Percentiles rank a stretch among this genome's conserved stretches.
These are phyloP conservation scores for Achaetomium macrosporum DNA, from an alignment of 2,329 filamentous ascomycete species.

Conservation along the genomic window DNA sequence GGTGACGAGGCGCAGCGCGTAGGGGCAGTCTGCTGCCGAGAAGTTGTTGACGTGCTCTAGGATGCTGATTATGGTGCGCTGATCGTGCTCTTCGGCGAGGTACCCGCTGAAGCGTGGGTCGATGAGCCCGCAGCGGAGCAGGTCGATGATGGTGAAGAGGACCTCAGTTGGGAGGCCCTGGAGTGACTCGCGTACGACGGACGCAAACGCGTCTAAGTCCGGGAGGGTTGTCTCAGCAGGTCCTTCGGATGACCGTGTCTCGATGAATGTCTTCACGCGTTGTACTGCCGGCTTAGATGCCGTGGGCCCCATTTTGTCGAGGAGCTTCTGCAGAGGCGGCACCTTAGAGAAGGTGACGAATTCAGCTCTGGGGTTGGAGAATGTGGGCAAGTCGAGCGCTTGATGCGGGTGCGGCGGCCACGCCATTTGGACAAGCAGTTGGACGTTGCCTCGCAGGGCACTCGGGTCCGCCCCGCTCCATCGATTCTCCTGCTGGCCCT, in stretches of 20 bases:
- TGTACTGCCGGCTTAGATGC: constrained; percentile 56
- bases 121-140: constrained; percentile 70
- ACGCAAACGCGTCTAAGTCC: constrained; percentile 59
- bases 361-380: constrained; percentile 57
- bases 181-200: constrained; percentile 53
- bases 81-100: constrained; percentile 68
- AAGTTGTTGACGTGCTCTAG: constrained; percentile 54
- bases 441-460: constrained; percentile 64
- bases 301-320: constrained; percentile 65
- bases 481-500: constrained; percentile 66
- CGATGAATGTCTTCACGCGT: constrained; percentile 65
- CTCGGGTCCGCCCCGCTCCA: constrained; percentile 74
- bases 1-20: constrained; percentile 76
- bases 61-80: constrained; percentile 58
- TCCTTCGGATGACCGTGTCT: constrained; percentile 50
- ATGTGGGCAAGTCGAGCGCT: constrained; percentile 61
- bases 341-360: constrained; percentile 70
- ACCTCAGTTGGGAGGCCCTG: constrained; percentile 53
- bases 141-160: constrained; percentile 78
- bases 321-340: constrained; percentile 76
- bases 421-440: constrained; percentile 68
- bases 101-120: constrained; percentile 76
- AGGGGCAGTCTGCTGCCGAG: constrained; percentile 52
- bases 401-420: constrained; percentile 72
- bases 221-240: constrained; percentile 65